A percentile compares a stretch with the other conserved stretches of the same genome.
Evolutionary conservation across 352 stramenopile genomes (phyloP).

Genomic region (Pythium aphanidermatum): DNA sequence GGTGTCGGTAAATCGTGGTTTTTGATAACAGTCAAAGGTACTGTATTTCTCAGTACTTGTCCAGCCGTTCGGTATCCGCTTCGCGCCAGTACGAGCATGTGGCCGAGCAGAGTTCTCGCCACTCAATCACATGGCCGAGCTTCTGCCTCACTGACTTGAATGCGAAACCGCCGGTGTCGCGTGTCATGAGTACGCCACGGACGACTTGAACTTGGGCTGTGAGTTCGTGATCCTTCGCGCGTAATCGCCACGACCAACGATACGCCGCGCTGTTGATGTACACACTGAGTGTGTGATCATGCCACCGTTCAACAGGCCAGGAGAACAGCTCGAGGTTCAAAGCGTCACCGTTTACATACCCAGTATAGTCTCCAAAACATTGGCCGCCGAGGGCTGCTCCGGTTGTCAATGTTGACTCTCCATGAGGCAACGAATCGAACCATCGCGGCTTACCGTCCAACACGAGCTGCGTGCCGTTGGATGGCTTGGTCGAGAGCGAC

Average conservation of each 20-base stretch:
- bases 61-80: no score
- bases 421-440: neutral
- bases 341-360: neutral
- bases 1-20: neutral
- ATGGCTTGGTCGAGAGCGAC: neutral
- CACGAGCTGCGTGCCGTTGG: neutral
- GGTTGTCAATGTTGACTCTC: neutral
- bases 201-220: neutral
- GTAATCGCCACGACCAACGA: slow-evolving; percentile 1
- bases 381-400: neutral
- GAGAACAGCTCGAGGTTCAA: neutral
- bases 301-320: neutral
- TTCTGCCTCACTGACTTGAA: no score
- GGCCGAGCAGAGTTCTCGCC: no score
- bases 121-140: no score
- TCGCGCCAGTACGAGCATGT: no score
- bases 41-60: no score
- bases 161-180: neutral
- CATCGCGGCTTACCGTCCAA: neutral
- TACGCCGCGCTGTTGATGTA: neutral
- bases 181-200: neutral
- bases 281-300: neutral
- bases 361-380: slow-evolving; percentile 10
- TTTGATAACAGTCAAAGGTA: neutral
- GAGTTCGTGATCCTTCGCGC: neutral